Conservation (phyloP, 2,329 filamentous ascomycete genomes). For the Epichloe glyceriae region DNA sequence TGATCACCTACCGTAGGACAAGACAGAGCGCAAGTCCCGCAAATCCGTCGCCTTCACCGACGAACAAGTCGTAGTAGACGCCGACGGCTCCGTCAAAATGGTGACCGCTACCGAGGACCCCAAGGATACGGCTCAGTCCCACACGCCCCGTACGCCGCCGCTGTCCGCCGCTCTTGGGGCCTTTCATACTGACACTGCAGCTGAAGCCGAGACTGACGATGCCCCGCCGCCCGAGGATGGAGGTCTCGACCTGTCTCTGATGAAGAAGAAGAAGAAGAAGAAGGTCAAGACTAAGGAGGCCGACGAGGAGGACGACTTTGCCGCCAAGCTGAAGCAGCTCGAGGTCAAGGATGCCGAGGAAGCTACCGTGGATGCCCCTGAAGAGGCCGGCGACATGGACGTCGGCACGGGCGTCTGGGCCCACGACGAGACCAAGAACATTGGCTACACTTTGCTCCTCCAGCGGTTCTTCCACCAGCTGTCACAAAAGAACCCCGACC, state of each 20-base stretch:
- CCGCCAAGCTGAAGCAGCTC: conserved; percentile 48
- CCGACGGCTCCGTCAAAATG: conserved; percentile 74
- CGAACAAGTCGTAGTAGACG: conserved; percentile 75
- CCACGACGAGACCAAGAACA: conserved; percentile 63
- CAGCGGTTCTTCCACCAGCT: conserved; percentile 90
- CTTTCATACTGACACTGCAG: conserved; percentile 35
- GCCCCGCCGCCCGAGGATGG: conserved; percentile 35
- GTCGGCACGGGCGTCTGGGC: conserved; percentile 83
- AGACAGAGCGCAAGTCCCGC: conserved; percentile 55
- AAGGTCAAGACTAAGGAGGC: conserved; percentile 44
- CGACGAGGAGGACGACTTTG: conserved; percentile 50
- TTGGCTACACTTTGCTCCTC: conserved; percentile 77
- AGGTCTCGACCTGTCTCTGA: conserved; percentile 45
- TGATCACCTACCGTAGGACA: conserved; percentile 8
- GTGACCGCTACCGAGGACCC: conserved; percentile 60
- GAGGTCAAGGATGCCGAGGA: conserved; percentile 55
- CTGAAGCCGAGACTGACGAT: conserved; percentile 33
- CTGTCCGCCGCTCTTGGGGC: conserved; percentile 40
- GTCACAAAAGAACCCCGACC: conserved; percentile 91
- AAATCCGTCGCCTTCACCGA: conserved; percentile 93
- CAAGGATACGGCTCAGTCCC: conserved; percentile 71
- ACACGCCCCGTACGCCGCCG: conserved; percentile 55
- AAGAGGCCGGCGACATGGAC: conserved; percentile 64
- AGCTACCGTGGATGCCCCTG: conserved; percentile 32
- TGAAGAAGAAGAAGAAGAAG: conserved; percentile 92